These are phyloP conservation scores for Picea sitchensis DNA, from an alignment of 75 land plant genomes.

Conservation along the genomic window DNA sequence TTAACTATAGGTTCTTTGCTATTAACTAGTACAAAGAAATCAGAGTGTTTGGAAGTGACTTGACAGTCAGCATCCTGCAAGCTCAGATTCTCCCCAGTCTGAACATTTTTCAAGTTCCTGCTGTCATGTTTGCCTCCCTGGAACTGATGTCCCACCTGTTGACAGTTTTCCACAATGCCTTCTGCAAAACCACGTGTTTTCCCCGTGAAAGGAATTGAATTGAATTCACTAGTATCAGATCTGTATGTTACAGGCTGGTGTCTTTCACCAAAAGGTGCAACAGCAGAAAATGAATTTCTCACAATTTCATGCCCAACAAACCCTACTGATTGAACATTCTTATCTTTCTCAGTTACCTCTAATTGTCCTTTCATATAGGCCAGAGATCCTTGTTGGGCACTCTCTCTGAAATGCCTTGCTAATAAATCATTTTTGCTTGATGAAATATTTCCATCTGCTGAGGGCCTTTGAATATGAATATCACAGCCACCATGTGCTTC, in stretches of 20 bases:
- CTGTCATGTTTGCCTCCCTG: neutral
- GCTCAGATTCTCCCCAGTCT: neutral
- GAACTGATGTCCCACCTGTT: slow-evolving; percentile 3
- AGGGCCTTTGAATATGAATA: slow-evolving; percentile 1
- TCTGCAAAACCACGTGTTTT: slow-evolving; percentile 10
- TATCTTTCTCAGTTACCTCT: neutral
- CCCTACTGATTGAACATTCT: neutral
- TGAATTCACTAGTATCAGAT: slow-evolving; percentile 11
- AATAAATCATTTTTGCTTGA: neutral
- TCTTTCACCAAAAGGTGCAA: neutral
- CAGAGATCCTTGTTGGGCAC: neutral
- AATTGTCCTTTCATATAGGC: neutral
- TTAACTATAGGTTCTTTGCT: slow-evolving; percentile 12
- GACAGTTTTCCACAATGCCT: neutral
- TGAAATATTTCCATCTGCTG: slow-evolving; percentile 5
- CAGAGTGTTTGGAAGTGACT: slow-evolving; percentile 18
- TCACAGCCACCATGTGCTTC: neutral
- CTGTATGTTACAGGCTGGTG: neutral
- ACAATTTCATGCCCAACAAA: neutral
- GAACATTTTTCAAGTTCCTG: neutral
- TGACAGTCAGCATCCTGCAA: slow-evolving; percentile 20
- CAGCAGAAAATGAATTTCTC: neutral
- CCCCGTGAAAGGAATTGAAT: slow-evolving; percentile 6
- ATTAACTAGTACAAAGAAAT: slow-evolving; percentile 17
- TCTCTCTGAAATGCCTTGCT: neutral